A percentile compares a stretch with the other conserved stretches of the same genome.
Conservation (phyloP, 1,139 yeast genomes). For the Insectozyma bohioensis region DNA sequence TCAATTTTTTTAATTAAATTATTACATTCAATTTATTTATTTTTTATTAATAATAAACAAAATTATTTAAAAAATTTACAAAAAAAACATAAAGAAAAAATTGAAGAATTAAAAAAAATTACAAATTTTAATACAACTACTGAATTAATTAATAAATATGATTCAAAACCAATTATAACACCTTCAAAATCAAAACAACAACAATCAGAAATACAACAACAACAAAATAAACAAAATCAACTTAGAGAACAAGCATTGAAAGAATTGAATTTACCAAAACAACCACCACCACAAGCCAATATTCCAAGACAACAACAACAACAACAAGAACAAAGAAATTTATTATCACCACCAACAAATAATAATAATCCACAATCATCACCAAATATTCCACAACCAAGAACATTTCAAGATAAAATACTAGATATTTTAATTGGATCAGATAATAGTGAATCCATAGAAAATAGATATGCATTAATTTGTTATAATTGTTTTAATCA, state of each 20-base stretch:
- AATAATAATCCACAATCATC: conserved; percentile 1
- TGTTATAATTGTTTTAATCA: conserved; percentile 65
- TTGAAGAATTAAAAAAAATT: conserved; percentile 72
- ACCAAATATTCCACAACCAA: conserved; percentile 9
- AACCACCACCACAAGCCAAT: conserved; percentile 4
- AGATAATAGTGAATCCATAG: conserved; percentile 63
- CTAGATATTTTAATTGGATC: conserved; percentile 65
- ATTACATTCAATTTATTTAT: conserved; percentile 23
- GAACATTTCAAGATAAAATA: conserved; percentile 42
- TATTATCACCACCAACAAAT: conserved; percentile 3
- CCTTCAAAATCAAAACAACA: conserved; percentile 1
- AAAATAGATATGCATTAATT: conserved; percentile 69
- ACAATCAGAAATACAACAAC: conserved; percentile 7
- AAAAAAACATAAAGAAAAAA: conserved; percentile 56
- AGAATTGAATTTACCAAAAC: conserved; percentile 11
- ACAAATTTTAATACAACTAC: conserved; percentile 80
- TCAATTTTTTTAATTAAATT: conserved; percentile 21
- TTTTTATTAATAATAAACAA: conserved; percentile 24
- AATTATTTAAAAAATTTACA: conserved; percentile 29
- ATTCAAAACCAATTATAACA: conserved; percentile 9
- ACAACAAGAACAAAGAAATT: background rate
- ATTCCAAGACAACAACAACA: background rate
- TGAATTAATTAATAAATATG: conserved; percentile 65
- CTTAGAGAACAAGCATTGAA: conserved; percentile 13
- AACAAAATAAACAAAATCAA: conserved; percentile 1